Evolutionary conservation across 208 protist species (phyloP), one percentile per base, ranked within the genome.

Genomic region (Phytomonas sp.): DNA sequence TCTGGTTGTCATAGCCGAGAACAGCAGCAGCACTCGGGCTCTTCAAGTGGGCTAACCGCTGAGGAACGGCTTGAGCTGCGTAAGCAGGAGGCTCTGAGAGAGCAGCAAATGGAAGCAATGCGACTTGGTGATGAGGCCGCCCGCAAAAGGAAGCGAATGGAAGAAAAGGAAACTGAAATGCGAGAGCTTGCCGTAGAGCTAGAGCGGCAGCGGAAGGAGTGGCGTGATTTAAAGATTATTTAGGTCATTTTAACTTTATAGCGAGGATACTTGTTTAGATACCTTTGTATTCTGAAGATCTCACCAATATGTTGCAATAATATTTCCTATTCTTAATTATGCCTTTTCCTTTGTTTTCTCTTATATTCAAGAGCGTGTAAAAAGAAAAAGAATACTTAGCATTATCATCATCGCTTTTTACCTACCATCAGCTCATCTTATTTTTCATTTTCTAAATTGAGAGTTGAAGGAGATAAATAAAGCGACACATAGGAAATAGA

Each of bases 151-250:
- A 73, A 77, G 60, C 70, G 78, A 16, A 77, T 82, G 34, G 86
- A 93, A 67, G 67, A 74, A 26, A 78, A 88, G 66, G 73, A 83
- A 63, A 77, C 70, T 49, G 84, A 83, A 72, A 61, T 78, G 34
- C 73, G 74, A 0, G 85, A 91, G 69, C 82, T 90, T 23, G 63
- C 84, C 4, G 78, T 74, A 1, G 84, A 86, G 70, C 76, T 95
- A 62, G 83, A 95, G 78, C 75, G 80, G 12, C 86, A 95, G 67
- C 73, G 86, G n/a, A 84, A 91, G 68, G 86, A 91, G 63, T 95
- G 90, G 87, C 71, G 76, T 16, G 82, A 86, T 52, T 42, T 91
- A 59, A 74, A 94, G 60, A 74, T 91, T n/a, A 90, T 91, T 60
- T 93, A 66, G 72, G 1, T 23, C 29, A 45, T 42, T 64, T 74